phyloP scores from a whole-genome alignment of 768 basidiomycete genomes.

The Tylopilus plumbeoviolaceoides region DNA sequence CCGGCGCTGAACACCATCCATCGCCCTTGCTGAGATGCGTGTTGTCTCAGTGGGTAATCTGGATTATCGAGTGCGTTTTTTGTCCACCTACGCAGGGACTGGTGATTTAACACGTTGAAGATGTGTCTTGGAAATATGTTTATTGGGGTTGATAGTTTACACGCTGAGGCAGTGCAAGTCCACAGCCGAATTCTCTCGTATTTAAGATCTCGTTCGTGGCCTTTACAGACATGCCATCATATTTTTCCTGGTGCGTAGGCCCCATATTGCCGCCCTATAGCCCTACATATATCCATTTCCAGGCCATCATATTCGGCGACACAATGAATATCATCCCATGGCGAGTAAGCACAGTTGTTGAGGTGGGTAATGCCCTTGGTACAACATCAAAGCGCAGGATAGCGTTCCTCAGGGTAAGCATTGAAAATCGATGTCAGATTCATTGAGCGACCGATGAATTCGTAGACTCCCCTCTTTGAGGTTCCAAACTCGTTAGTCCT shows the following conservation, averaged over 20 bases:
- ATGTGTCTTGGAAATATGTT: background rate
- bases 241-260: background rate
- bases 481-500: background rate
- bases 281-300: background rate
- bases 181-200: background rate
- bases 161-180: background rate
- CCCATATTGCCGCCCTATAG: background rate
- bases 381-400: too few species aligned
- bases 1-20: background rate
- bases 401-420: too few species aligned
- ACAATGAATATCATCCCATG: too few species aligned
- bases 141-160: background rate
- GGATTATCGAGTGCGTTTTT: background rate
- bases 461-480: background rate
- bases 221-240: conserved; percentile 1
- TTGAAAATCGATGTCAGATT: background rate
- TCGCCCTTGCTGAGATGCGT: background rate
- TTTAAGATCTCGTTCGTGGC: background rate
- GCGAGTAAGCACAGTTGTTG: background rate
- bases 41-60: background rate
- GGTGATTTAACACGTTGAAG: background rate
- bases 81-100: too few species aligned
- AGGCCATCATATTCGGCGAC: background rate
- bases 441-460: background rate
- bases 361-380: background rate